Percentiles rank a stretch among this genome's conserved stretches.
phyloP scores from a whole-genome alignment of 2,329 filamentous ascomycete genomes.

The Sclerotinia spermophila region DNA sequence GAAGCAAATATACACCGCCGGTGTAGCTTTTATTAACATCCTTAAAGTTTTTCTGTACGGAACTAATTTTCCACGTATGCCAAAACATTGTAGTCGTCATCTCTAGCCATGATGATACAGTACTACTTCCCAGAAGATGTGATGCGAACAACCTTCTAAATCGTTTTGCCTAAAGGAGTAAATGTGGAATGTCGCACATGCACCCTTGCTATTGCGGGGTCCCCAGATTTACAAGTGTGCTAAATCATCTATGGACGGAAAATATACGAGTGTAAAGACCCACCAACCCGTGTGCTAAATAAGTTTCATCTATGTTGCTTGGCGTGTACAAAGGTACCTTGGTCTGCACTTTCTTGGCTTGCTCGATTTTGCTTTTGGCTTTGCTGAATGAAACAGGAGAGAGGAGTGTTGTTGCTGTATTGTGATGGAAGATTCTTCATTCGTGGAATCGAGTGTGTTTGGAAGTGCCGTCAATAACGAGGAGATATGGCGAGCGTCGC shows the following conservation, averaged over 20 bases:
- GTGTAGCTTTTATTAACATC: background rate
- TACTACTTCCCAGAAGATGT: background rate
- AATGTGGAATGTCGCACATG: background rate
- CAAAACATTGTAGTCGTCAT: background rate
- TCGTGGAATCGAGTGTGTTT: slow-evolving; percentile 11
- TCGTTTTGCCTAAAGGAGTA: background rate
- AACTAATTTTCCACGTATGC: background rate
- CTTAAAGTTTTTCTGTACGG: background rate
- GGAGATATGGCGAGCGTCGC: background rate
- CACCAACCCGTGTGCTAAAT: background rate
- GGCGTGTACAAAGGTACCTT: slow-evolving; percentile 12
- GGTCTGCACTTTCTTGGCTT: background rate
- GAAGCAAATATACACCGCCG: background rate
- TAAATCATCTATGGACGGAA: slow-evolving; percentile 10
- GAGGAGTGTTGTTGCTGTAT: background rate
- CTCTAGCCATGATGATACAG: background rate
- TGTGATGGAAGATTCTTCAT: background rate
- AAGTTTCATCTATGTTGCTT: slow-evolving; percentile 9
- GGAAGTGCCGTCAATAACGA: background rate
- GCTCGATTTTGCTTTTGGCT: background rate
- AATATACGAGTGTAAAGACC: background rate
- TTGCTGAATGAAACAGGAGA: background rate
- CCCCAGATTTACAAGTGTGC: background rate
- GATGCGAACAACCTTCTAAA: background rate
- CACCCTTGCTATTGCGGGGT: slow-evolving; percentile 8